Base-by-base conservation (phyloP, 805 yeast species). In the Hanseniaspora lachancei region DNA sequence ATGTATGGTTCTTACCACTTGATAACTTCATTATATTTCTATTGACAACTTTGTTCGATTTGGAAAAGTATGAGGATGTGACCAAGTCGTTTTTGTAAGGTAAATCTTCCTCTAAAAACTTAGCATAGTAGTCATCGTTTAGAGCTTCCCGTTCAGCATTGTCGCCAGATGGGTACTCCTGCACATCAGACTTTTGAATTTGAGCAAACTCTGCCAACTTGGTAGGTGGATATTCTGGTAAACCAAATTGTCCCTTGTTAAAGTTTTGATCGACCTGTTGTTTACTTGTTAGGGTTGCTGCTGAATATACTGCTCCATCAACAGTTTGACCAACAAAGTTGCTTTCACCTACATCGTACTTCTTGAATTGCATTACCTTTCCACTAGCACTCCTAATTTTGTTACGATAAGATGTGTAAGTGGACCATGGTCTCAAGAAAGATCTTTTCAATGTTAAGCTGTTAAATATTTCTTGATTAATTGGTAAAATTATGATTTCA, bases 241-340 rank as follows among this genome's bases (percentile, higher is more conserved):
- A 67, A 20, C 97, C 97, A 68, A 77, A 86, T 69, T 93, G 97
- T 4, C 97, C 97, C 27, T 74, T 72, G 24, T 77, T 70, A 48
- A 75, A 74, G 5, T 72, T 68, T n/a, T 70, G 1, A 60, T 57
- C 60, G 0, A 89, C 89, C 12, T 73, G 63, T 29, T 53, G 50
- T 16, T 53, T 24, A 15, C 20, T 36, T 7, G 50, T 21, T 12
- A 46, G 23, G 1, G 56, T 53, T 13, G 42, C 10, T 20, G 44
- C 50, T 24, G 50, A 53, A 46, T 44, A 53, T 21, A 53, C 38
- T 32, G 20, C 20, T 6, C 56, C 56, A 29, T 44, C 46, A 41
- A 74, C 70, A 0, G 87, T 74, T 40, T 85, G 65, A 4, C 84
- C 64, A n/a, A 86, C 74, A 10, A 89, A 62, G 68, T 93, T 97